Conservation (phyloP, 1,284 basidiomycete species). For the Schizophyllum commune region DNA sequence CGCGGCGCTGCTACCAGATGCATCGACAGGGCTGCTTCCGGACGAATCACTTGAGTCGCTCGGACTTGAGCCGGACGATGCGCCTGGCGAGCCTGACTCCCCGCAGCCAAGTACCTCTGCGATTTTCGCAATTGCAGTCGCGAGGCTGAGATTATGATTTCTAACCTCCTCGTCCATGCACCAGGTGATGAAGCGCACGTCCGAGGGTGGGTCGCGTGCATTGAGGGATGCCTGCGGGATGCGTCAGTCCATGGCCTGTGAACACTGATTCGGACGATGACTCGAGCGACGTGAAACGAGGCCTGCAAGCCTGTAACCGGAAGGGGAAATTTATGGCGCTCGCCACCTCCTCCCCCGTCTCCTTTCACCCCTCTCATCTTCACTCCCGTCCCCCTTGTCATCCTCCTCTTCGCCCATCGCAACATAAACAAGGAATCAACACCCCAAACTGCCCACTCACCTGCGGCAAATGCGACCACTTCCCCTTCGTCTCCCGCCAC, state of each 20-base stretch:
- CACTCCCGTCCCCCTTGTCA: too few species aligned
- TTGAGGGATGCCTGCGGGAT: not conserved
- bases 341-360: not conserved
- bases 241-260: not conserved
- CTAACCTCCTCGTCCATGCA: not conserved
- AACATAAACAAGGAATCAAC: too few species aligned
- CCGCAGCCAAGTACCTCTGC: not conserved
- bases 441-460: too few species aligned
- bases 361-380: not conserved
- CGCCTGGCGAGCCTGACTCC: not conserved
- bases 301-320: too few species aligned
- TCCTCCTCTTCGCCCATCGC: too few species aligned
- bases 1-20: too few species aligned
- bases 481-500: not conserved
- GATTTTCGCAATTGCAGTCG: not conserved
- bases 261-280: too few species aligned
- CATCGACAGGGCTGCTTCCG: too few species aligned
- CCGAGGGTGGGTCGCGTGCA: not conserved
- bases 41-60: too few species aligned
- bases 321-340: too few species aligned
- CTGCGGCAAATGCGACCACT: not conserved
- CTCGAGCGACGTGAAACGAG: not conserved
- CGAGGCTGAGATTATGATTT: not conserved
- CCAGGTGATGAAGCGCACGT: not conserved
- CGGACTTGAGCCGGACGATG: too few species aligned